Conservation (phyloP, 768 basidiomycete species). For the Nevesoporus exiguus region DNA sequence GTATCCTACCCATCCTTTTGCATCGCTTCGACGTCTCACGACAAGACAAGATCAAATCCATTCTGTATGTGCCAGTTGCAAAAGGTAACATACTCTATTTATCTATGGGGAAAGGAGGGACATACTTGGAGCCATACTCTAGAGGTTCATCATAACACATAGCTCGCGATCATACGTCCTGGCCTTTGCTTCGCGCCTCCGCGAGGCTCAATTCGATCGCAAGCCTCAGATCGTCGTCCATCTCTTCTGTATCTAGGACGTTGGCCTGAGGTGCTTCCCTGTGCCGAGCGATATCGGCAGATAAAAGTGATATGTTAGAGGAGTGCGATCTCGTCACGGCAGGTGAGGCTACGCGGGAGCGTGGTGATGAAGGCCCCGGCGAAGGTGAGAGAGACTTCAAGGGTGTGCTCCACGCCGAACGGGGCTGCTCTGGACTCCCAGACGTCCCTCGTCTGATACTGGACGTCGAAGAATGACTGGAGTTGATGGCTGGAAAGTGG, state of each 20-base stretch:
- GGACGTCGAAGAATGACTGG: constrained; percentile 26
- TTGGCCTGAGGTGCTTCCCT: neutral
- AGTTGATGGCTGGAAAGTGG: constrained; percentile 35
- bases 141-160: neutral
- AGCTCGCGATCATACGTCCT: constrained; percentile 5
- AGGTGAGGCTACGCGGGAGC: constrained; percentile 10
- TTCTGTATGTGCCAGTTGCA: neutral
- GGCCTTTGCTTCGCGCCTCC: constrained; percentile 35
- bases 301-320: constrained; percentile 13
- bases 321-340: constrained; percentile 5
- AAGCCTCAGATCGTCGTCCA: constrained; percentile 62
- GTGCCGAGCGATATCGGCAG: constrained; percentile 12
- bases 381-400: constrained; percentile 23
- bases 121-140: neutral
- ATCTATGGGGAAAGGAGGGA: neutral
- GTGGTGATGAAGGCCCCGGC: constrained; percentile 17
- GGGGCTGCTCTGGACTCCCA: constrained; percentile 11
- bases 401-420: constrained; percentile 42
- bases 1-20: neutral
- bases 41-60: neutral
- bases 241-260: constrained; percentile 30
- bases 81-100: neutral
- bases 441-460: constrained; percentile 19
- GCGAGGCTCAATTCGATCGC: constrained; percentile 70
- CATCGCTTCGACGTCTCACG: neutral